Conservation (phyloP, 164 flowering plant species). For the Santalum album region DNA sequence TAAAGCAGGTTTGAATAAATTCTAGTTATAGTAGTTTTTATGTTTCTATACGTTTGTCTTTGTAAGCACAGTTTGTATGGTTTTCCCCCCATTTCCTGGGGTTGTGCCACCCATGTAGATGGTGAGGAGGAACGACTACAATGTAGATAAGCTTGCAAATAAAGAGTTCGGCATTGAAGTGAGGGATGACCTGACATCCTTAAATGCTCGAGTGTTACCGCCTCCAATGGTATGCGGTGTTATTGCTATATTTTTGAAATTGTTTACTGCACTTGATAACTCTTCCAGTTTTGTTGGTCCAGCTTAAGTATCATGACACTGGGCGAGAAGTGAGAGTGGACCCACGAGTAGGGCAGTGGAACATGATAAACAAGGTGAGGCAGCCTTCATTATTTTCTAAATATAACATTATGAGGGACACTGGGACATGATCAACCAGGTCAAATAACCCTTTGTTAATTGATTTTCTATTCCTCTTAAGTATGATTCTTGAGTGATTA, state of each 20-base stretch:
- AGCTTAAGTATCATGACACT: slow-evolving; percentile 65
- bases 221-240: slow-evolving; percentile 68
- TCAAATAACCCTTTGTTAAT: no score
- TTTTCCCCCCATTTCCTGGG: neutral
- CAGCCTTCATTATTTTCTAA: neutral
- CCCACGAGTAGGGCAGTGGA: slow-evolving; percentile 85
- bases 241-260: neutral
- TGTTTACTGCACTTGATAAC: neutral
- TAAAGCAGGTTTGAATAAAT: slow-evolving; percentile 20
- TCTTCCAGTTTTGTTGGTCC: slow-evolving; percentile 6
- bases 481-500: no score
- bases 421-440: no score
- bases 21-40: neutral
- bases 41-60: neutral
- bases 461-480: no score
- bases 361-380: slow-evolving; percentile 74
- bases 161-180: slow-evolving; percentile 66
- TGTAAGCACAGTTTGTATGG: no score
- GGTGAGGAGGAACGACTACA: slow-evolving; percentile 24
- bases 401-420: no score
- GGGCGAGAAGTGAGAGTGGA: slow-evolving; percentile 38
- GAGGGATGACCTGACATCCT: slow-evolving; percentile 15
- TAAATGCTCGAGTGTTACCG: slow-evolving; percentile 69
- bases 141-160: slow-evolving; percentile 15
- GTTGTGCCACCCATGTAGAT: slow-evolving; percentile 25